These are phyloP conservation scores for Pecoramyces ruminantium DNA, from an alignment of 192 early-diverging fungal species.

Conservation along the genomic window DNA sequence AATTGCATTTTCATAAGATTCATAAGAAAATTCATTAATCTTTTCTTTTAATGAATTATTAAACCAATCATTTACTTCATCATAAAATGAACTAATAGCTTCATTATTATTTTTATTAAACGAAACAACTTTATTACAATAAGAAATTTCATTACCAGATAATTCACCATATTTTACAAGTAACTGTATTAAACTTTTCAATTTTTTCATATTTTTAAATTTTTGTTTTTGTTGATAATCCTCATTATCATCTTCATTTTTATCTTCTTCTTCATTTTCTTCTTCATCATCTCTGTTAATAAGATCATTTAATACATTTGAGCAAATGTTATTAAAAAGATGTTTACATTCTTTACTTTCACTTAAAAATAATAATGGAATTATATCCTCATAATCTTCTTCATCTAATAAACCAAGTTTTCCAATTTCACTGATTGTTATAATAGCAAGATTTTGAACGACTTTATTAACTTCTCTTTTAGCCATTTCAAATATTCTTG, in stretches of 20 bases:
- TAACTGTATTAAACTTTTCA: neutral
- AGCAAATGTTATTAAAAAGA: neutral
- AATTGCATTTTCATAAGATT: neutral
- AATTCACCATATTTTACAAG: neutral
- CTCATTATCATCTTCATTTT: neutral
- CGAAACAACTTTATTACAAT: neutral
- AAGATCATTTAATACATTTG: neutral
- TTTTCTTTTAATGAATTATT: neutral
- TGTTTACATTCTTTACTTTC: neutral
- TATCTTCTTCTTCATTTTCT: neutral
- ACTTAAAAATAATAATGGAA: slow-evolving; percentile 40
- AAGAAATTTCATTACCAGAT: neutral
- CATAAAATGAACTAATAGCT: neutral
- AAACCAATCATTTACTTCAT: neutral
- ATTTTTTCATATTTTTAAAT: neutral
- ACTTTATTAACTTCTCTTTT: slow-evolving; percentile 35
- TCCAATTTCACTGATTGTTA: slow-evolving; percentile 16
- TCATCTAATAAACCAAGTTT: slow-evolving; percentile 41
- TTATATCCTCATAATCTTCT: slow-evolving; percentile 35
- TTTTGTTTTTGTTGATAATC: neutral
- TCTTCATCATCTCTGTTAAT: neutral
- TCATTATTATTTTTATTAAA: neutral
- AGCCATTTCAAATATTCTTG: slow-evolving; percentile 61
- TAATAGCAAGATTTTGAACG: slow-evolving; percentile 13
- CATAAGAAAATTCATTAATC: neutral